These are phyloP conservation scores for Parathielavia appendiculata DNA, from an alignment of 495 filamentous ascomycete species.

Conservation along the genomic window DNA sequence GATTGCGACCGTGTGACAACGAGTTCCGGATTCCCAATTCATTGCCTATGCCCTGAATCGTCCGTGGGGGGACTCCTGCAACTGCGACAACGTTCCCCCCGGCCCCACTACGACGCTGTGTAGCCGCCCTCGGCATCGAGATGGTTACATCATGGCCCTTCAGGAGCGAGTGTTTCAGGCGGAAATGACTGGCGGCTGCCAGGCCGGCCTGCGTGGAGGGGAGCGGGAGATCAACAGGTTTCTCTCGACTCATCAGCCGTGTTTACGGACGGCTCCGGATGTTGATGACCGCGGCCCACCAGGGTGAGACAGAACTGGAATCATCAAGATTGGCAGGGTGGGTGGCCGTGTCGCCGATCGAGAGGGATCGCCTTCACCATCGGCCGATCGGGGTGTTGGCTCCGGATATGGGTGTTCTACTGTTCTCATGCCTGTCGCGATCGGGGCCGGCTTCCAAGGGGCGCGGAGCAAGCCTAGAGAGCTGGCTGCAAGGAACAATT, in stretches of 20 bases:
- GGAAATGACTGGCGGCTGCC: slow-evolving; percentile 10
- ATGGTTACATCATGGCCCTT: slow-evolving; percentile 12
- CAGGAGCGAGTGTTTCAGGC: slow-evolving; percentile 15
- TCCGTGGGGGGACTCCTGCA: slow-evolving; percentile 3
- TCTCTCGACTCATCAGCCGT: neutral
- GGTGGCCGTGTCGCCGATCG: no score
- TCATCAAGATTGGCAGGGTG: no score
- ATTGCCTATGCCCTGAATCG: no score
- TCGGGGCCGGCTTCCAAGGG: neutral
- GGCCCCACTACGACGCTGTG: slow-evolving; percentile 4
- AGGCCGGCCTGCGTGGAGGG: neutral
- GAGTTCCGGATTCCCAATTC: neutral
- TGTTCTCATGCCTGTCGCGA: neutral
- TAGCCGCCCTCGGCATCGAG: slow-evolving; percentile 6
- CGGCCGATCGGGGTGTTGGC: no score
- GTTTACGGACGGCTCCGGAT: neutral
- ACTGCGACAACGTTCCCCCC: neutral
- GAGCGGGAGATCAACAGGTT: slow-evolving; percentile 6
- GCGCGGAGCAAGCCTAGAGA: neutral
- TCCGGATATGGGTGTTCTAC: no score
- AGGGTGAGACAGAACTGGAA: slow-evolving; percentile 6
- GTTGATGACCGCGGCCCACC: neutral
- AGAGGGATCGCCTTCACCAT: no score
- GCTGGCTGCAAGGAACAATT: neutral
- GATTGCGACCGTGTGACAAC: slow-evolving; percentile 9